These are phyloP conservation scores for Hydnum rufescens DNA, from an alignment of 768 basidiomycete species.

Conservation along the genomic window DNA sequence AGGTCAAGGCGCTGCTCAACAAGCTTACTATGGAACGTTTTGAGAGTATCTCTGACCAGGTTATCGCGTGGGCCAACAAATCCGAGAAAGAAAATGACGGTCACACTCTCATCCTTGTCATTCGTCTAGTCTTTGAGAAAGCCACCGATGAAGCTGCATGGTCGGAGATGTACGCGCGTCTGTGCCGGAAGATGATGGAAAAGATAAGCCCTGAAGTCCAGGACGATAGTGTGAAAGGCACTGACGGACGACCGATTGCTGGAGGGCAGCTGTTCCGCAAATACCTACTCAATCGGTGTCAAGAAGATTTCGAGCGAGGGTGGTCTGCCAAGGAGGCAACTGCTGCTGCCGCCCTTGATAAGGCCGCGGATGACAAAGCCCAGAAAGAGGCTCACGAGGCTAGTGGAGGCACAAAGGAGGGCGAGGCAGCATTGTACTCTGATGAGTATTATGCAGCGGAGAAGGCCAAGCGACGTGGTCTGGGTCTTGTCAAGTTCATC, in stretches of 20 bases:
- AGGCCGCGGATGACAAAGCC: slow-evolving; percentile 72
- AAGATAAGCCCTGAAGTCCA: slow-evolving; percentile 71
- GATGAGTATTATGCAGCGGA: slow-evolving; percentile 93
- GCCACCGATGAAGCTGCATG: slow-evolving; percentile 89
- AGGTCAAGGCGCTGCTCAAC: slow-evolving; percentile 82
- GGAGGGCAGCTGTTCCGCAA: slow-evolving; percentile 93
- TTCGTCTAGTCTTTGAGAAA: slow-evolving; percentile 90
- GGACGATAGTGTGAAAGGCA: slow-evolving; percentile 66
- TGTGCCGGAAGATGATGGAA: slow-evolving; percentile 94
- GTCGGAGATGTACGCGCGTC: slow-evolving; percentile 93
- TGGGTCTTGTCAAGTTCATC: slow-evolving; percentile 94
- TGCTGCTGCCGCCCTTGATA: too few relatives aligned
- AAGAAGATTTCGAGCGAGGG: slow-evolving; percentile 93
- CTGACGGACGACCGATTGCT: slow-evolving; percentile 72
- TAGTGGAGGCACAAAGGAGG: slow-evolving; percentile 29
- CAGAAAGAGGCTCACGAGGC: slow-evolving; percentile 32
- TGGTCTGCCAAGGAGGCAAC: slow-evolving; percentile 82
- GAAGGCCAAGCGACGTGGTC: slow-evolving; percentile 92
- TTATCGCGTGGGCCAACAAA: slow-evolving; percentile 88
- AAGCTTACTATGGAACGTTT: slow-evolving; percentile 95
- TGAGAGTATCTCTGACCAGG: slow-evolving; percentile 87
- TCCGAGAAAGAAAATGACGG: slow-evolving; percentile 85
- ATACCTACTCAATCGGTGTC: slow-evolving; percentile 89
- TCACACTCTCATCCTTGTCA: slow-evolving; percentile 86
- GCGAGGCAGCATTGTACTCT: slow-evolving; percentile 65